A percentile compares a stretch with the other conserved stretches of the same genome.
phyloP scores from a whole-genome alignment of 2,329 filamentous ascomycete genomes.

The Colletotrichum neosansevieriae region DNA sequence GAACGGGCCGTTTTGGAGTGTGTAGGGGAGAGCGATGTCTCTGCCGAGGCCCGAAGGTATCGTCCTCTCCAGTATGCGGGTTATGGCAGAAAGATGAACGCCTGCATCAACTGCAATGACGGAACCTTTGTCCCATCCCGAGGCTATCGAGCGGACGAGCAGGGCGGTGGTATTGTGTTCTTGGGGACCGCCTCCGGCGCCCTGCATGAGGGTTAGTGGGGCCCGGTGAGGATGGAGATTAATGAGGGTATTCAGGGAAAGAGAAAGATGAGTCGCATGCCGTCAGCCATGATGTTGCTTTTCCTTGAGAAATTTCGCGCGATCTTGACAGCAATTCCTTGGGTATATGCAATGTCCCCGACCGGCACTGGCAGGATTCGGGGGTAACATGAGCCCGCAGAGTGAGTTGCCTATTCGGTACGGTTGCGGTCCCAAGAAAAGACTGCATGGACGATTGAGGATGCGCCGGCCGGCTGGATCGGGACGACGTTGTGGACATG shows the following conservation, averaged over 20 bases:
- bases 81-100: slow-evolving; percentile 87
- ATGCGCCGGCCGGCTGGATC: slow-evolving; percentile 24
- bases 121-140: slow-evolving; percentile 85
- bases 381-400: slow-evolving; percentile 22
- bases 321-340: too few relatives aligned
- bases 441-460: slow-evolving; percentile 28
- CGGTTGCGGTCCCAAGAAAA: slow-evolving; percentile 18
- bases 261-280: neutral
- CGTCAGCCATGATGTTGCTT: too few relatives aligned
- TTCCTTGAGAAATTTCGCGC: neutral
- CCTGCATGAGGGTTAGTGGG: slow-evolving; percentile 62
- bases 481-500: neutral
- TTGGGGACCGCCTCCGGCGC: slow-evolving; percentile 87
- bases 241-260: slow-evolving; percentile 6
- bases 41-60: slow-evolving; percentile 53
- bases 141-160: slow-evolving; percentile 83
- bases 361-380: slow-evolving; percentile 20
- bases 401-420: slow-evolving; percentile 26
- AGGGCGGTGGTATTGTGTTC: slow-evolving; percentile 93
- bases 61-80: slow-evolving; percentile 77
- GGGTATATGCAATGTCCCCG: neutral
- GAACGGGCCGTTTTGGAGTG: slow-evolving; percentile 79
- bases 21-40: slow-evolving; percentile 61
- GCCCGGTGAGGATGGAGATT: neutral
- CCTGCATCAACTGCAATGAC: slow-evolving; percentile 94